Evolutionary conservation across 169 alveolate genomes (phyloP).

Genomic region (Cryptosporidium canis): DNA sequence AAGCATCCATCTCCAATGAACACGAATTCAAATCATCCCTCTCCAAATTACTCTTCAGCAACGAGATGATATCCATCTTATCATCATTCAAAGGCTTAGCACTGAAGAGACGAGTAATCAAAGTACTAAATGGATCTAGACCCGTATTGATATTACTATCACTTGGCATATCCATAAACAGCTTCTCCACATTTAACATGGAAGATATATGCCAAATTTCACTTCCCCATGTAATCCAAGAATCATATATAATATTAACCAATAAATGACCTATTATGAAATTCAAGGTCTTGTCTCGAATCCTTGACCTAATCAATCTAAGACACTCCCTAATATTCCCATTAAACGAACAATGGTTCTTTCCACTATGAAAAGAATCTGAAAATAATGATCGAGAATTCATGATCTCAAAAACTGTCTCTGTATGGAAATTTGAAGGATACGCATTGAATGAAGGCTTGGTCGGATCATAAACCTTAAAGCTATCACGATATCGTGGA

Average conservation of each 20-base stretch:
- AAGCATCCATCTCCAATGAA: constrained; percentile 22
- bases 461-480: constrained; percentile 24
- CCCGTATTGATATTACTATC: not conserved
- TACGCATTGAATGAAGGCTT: not conserved
- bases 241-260: constrained; percentile 15
- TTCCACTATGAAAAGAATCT: not conserved
- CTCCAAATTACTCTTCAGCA: not conserved
- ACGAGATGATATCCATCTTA: constrained; percentile 12
- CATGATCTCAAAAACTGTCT: constrained; percentile 9
- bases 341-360: not conserved
- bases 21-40: constrained; percentile 8
- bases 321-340: constrained; percentile 46
- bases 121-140: not conserved
- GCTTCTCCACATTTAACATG: not conserved
- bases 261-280: constrained; percentile 5
- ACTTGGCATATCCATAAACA: not conserved
- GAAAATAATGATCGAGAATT: not conserved
- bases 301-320: constrained; percentile 3
- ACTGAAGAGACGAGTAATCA: constrained; percentile 17
- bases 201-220: constrained; percentile 34
- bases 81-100: constrained; percentile 19
- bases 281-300: not conserved
- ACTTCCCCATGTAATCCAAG: constrained; percentile 60
- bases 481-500: not conserved
- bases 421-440: not conserved